Conservation (phyloP, 2,329 filamentous ascomycete species). For the Xenoacremonium recifei region DNA sequence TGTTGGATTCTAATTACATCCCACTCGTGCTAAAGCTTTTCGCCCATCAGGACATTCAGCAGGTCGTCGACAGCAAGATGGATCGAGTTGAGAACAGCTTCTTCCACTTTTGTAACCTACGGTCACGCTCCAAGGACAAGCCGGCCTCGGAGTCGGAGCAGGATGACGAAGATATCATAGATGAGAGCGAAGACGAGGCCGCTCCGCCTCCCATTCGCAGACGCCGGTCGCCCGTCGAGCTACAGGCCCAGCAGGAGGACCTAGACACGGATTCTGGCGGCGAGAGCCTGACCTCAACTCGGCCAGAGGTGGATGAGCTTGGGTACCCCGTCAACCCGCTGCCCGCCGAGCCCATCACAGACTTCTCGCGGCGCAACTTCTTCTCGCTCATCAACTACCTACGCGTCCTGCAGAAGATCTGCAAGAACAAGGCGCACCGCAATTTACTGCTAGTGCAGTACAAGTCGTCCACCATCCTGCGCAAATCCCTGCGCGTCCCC, state of each 20-base stretch:
- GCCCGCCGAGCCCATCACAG: conserved; percentile 75
- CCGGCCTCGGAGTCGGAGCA: conserved; percentile 33
- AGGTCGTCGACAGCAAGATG: conserved; percentile 80
- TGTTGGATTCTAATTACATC: conserved; percentile 93
- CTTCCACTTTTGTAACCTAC: conserved; percentile 82
- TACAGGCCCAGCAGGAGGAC: conserved; percentile 25
- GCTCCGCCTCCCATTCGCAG: conserved; percentile 78
- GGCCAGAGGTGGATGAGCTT: conserved; percentile 77
- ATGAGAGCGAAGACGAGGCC: conserved; percentile 72
- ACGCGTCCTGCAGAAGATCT: conserved; percentile 95
- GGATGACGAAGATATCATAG: conserved; percentile 30
- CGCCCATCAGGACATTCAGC: conserved; percentile 90
- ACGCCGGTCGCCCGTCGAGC: conserved; percentile 45
- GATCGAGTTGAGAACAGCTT: conserved; percentile 84
- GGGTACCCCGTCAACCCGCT: conserved; percentile 74
- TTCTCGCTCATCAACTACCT: conserved; percentile 94
- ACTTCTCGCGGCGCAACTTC: conserved; percentile 91
- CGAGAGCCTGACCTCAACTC: conserved; percentile 34
- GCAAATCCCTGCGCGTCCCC: conserved; percentile 87
- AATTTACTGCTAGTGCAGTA: conserved; percentile 93
- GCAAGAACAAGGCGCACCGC: conserved; percentile 91
- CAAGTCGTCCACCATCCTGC: conserved; percentile 88
- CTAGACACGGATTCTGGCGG: conserved; percentile 27
- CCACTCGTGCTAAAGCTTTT: conserved; percentile 91
- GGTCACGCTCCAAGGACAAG: conserved; percentile 51